Evolutionary conservation across 2,329 filamentous ascomycete genomes (phyloP).

Genomic region (Phialophora tarda): DNA sequence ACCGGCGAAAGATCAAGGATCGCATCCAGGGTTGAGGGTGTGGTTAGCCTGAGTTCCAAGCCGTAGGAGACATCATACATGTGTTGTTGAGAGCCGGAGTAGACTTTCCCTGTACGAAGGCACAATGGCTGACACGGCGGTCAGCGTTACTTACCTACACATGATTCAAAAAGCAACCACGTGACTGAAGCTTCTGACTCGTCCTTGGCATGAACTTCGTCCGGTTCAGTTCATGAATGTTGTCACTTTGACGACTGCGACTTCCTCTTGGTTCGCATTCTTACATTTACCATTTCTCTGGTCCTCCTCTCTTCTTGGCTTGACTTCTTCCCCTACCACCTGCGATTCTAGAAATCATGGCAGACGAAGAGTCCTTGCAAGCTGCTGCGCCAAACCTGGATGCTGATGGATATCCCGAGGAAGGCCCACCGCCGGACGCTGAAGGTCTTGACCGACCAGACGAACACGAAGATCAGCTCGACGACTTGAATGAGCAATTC

Average conservation of each 20-base stretch:
- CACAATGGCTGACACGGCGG: too few species aligned
- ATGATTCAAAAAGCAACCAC: not conserved
- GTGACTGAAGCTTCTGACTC: not conserved
- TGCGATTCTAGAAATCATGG: not conserved
- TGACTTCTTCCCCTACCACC: not conserved
- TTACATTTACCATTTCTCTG: not conserved
- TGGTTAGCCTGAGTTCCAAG: not conserved
- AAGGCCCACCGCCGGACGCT: slow-evolving; percentile 39
- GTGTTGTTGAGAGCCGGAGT: too few species aligned
- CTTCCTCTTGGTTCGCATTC: not conserved
- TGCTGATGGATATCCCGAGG: slow-evolving; percentile 29
- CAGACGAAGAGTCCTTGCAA: not conserved
- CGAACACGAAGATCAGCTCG: slow-evolving; percentile 39
- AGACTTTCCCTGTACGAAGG: too few species aligned
- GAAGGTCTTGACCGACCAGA: slow-evolving; percentile 52
- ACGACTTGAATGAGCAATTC: slow-evolving; percentile 34
- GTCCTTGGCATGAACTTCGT: not conserved
- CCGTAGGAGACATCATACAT: not conserved
- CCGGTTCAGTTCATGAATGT: not conserved
- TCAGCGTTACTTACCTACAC: not conserved
- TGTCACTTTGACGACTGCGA: not conserved
- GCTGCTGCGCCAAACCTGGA: slow-evolving; percentile 32
- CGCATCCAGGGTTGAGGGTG: not conserved
- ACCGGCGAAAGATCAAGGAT: not conserved
- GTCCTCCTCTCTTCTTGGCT: not conserved